Percentiles rank a stretch among this genome's conserved stretches.
Conservation (phyloP, 2,329 filamentous ascomycete genomes). For the Arthrobotrys megalospora region DNA sequence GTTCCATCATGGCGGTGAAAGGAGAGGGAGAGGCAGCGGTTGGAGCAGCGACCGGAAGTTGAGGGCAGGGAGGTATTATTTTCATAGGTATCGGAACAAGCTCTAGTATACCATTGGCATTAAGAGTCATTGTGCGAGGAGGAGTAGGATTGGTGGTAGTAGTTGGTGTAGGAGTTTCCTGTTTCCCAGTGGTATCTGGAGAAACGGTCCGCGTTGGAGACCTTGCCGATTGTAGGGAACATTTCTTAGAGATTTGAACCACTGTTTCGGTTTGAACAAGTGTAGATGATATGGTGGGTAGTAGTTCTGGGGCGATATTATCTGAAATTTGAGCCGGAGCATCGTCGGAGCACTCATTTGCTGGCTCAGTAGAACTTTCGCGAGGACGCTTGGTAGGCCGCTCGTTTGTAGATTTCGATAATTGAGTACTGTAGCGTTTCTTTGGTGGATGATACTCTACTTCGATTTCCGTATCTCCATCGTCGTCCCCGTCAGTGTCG, state of each 20-base stretch:
- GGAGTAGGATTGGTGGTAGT: background rate
- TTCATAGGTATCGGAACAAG: background rate
- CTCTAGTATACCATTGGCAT: slow-evolving; percentile 26
- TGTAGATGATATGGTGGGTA: background rate
- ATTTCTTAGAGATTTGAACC: background rate
- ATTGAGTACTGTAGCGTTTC: background rate
- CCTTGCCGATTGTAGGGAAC: background rate
- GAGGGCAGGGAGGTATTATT: background rate
- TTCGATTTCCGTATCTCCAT: background rate
- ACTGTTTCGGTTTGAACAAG: background rate
- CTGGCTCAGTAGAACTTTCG: background rate
- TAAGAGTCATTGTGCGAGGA: slow-evolving; percentile 14
- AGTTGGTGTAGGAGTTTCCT: background rate
- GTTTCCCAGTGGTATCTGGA: background rate
- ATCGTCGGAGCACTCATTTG: background rate
- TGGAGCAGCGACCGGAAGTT: background rate
- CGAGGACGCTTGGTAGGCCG: background rate
- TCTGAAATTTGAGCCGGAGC: background rate
- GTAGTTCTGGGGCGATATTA: background rate
- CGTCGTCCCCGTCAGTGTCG: slow-evolving; percentile 11
- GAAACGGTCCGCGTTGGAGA: background rate
- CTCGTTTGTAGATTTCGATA: background rate
- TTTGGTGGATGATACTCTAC: background rate
- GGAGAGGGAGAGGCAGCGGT: slow-evolving; percentile 5
- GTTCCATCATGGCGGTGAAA: background rate